These are phyloP conservation scores for Cercospora brassicicola DNA, from an alignment of 2,329 filamentous ascomycete species.

Conservation along the genomic window DNA sequence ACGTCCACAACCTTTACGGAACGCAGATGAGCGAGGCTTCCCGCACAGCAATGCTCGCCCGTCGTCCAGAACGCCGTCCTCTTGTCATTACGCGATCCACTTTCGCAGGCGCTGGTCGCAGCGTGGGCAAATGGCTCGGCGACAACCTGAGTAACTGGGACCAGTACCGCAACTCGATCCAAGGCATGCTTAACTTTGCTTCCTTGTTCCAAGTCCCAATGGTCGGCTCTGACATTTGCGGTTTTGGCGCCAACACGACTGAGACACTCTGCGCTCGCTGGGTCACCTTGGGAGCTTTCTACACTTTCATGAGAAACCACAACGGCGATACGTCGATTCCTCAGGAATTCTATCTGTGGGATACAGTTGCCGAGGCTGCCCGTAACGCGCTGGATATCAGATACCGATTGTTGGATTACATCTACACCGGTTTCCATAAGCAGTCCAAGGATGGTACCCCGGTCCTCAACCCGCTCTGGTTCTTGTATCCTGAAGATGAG, in stretches of 20 bases:
- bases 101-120: constrained; percentile 50
- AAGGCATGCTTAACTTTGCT: constrained; percentile 48
- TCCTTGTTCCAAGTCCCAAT: constrained; percentile 51
- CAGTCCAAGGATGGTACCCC: constrained; percentile 64
- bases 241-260: constrained; percentile 66
- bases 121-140: constrained; percentile 61
- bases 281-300: constrained; percentile 72
- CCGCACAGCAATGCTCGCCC: constrained; percentile 64
- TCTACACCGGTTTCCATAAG: constrained; percentile 68
- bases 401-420: constrained; percentile 72
- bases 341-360: constrained; percentile 74
- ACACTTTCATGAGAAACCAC: constrained; percentile 75
- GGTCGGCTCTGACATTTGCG: constrained; percentile 67
- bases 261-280: constrained; percentile 70
- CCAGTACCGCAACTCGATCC: constrained; percentile 46
- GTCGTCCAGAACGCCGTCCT: constrained; percentile 64
- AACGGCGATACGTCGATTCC: constrained; percentile 53
- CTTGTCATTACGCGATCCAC: constrained; percentile 72
- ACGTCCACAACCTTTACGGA: constrained; percentile 76
- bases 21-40: constrained; percentile 70
- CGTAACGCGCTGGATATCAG: constrained; percentile 67
- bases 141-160: constrained; percentile 50
- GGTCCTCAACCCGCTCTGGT: constrained; percentile 68
- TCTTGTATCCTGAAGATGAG: constrained; percentile 61
- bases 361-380: constrained; percentile 61